Percentiles rank a stretch among this genome's conserved stretches.
Conservation (phyloP, 2,329 filamentous ascomycete genomes). For the Phoma sp. region DNA sequence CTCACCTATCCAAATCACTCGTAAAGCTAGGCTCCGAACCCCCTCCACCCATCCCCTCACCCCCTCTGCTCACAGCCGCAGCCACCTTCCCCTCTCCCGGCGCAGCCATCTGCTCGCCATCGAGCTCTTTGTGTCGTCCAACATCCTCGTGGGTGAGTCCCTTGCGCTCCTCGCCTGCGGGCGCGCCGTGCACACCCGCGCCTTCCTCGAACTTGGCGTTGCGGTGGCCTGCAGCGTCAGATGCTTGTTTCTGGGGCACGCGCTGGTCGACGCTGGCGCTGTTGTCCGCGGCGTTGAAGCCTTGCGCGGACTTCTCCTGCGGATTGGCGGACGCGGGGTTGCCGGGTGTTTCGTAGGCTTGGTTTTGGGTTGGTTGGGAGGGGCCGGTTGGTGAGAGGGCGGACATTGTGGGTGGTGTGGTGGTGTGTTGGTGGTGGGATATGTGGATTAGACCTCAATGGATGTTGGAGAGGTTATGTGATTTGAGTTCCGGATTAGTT, state of each 20-base stretch:
- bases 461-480: background rate
- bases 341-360: constrained; percentile 55
- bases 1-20: constrained; percentile 52
- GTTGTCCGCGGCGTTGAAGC: constrained; percentile 44
- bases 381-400: constrained; percentile 49
- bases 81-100: constrained; percentile 55
- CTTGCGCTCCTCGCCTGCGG: constrained; percentile 51
- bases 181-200: constrained; percentile 52
- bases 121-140: constrained; percentile 54
- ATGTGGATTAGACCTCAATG: background rate
- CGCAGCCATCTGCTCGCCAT: constrained; percentile 56
- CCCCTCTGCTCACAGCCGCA: constrained; percentile 48
- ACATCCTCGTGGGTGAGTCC: constrained; percentile 50
- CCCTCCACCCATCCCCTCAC: constrained; percentile 40
- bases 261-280: constrained; percentile 43
- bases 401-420: constrained; percentile 39
- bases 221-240: constrained; percentile 47
- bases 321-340: constrained; percentile 54
- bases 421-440: background rate
- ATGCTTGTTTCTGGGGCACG: constrained; percentile 47
- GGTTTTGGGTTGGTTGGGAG: constrained; percentile 52
- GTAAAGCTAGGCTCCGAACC: constrained; percentile 50
- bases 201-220: constrained; percentile 36
- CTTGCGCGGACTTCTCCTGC: constrained; percentile 43
- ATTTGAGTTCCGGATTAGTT: no score